Conservation (phyloP, 139 green algal genomes). For the Chlamydomonas sp. region DNA sequence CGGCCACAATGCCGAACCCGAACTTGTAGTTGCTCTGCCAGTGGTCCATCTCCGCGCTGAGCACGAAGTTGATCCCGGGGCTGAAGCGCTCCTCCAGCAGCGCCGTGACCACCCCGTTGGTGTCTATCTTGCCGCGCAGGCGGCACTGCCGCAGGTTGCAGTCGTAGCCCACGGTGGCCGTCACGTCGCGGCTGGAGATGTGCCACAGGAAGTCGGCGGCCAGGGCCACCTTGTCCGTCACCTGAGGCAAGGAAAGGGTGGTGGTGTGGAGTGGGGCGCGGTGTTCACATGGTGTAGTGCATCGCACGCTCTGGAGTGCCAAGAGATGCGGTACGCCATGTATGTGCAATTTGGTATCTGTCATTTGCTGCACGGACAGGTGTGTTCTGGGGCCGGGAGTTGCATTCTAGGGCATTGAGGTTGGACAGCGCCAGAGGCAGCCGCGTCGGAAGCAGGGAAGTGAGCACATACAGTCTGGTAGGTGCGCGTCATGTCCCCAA, state of each 20-base stretch:
- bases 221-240: slow-evolving; percentile 71
- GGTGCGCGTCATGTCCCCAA: too few relatives aligned
- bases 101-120: slow-evolving; percentile 82
- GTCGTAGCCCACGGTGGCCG: slow-evolving; percentile 96
- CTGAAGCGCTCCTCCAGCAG: slow-evolving; percentile 96
- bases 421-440: too few relatives aligned
- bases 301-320: too few relatives aligned
- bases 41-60: slow-evolving; percentile 97
- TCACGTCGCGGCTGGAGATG: slow-evolving; percentile 87
- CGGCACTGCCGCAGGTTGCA: slow-evolving; percentile 90
- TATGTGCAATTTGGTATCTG: too few relatives aligned
- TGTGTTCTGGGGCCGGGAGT: too few relatives aligned
- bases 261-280: too few relatives aligned
- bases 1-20: slow-evolving; percentile 57
- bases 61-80: slow-evolving; percentile 95
- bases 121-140: slow-evolving; percentile 77
- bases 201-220: slow-evolving; percentile 97
- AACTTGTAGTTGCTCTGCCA: slow-evolving; percentile 93
- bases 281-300: too few relatives aligned
- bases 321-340: too few relatives aligned
- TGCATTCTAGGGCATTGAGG: too few relatives aligned
- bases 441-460: too few relatives aligned
- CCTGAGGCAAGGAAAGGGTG: slow-evolving; percentile 63
- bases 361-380: too few relatives aligned
- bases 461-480: too few relatives aligned